Base-by-base conservation (phyloP, 495 filamentous ascomycete species). In the Copromyces sp. region DNA sequence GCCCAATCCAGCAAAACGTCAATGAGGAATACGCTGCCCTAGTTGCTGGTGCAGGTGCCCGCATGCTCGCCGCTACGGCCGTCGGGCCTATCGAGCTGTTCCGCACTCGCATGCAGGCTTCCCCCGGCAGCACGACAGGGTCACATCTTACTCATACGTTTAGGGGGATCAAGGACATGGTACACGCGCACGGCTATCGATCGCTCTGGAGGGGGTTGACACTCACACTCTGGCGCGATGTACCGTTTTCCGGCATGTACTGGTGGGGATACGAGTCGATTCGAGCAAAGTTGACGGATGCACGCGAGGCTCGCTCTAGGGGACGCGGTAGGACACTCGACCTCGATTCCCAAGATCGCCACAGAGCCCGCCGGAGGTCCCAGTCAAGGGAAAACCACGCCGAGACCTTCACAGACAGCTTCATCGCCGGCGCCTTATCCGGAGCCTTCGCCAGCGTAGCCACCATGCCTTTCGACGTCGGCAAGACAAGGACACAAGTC, bases 41-140 rank as follows among this genome's bases (percentile, higher is more conserved):
- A 3, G 84, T 92, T 11, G 94, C 93, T 20, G 95, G 96, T 3
- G 85, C 90, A 4, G 78, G 86, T 9, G 96, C 96, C 3, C 89
- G 95, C 53, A 86, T 92, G 0, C 81, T 93, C 7, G 94, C 95
- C 16, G 95, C 94, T 7, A 87, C 90, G 3, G 91, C 87, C 2
- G 94, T 98, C 39, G 91, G 90, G 74, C 95, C 95, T 1, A 91
- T 99, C 77, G 95, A 99, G 81, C 94, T 99, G 83, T 96, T 99
- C 77, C 88, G 93, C 71, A 99, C 95, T 0, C 88, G 95, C 20
- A 90, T 99, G 75, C 95, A 98, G 79, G 94, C 96, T 7, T 83
- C 87, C n/a, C 85, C 86, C 2, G 89, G 88, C 9, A 87, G 89
- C 39, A 81, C 81, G 9, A 76, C 80, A 14, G 80, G 80, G 5